These are phyloP conservation scores for Arctium minus DNA, from an alignment of 129 eudicot genomes.

Conservation along the genomic window DNA sequence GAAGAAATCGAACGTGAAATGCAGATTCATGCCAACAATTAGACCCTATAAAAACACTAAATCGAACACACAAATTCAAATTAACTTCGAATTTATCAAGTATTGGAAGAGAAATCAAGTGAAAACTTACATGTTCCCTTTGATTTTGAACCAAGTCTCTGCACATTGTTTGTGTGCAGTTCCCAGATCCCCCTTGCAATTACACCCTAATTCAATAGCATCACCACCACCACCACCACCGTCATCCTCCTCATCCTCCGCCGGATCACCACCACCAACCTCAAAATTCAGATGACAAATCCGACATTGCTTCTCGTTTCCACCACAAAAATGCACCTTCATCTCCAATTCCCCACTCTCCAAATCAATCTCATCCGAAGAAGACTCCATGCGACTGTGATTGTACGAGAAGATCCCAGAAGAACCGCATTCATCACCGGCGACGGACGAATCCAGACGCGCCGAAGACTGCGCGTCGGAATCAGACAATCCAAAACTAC, in stretches of 20 bases:
- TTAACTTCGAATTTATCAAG: background rate
- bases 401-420: conserved; percentile 31
- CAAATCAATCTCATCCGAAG: conserved; percentile 44
- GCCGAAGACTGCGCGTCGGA: conserved; percentile 37
- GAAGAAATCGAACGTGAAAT: conserved; percentile 7
- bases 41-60: background rate
- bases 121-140: conserved; percentile 53
- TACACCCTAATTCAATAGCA: conserved; percentile 56
- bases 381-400: conserved; percentile 30
- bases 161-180: conserved; percentile 71
- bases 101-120: background rate
- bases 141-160: conserved; percentile 73
- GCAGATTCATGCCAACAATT: conserved; percentile 7
- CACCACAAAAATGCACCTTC: conserved; percentile 39
- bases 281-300: conserved; percentile 56
- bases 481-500: conserved; percentile 51
- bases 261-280: conserved; percentile 13
- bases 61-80: background rate
- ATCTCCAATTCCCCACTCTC: conserved; percentile 64
- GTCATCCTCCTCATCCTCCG: conserved; percentile 18
- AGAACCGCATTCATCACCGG: conserved; percentile 42
- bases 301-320: conserved; percentile 43
- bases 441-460: conserved; percentile 22
- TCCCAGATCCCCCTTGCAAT: conserved; percentile 71
- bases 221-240: conserved; percentile 30